phyloP scores from a whole-genome alignment of 1,284 basidiomycete species.

The Moesziomyces sp. region DNA sequence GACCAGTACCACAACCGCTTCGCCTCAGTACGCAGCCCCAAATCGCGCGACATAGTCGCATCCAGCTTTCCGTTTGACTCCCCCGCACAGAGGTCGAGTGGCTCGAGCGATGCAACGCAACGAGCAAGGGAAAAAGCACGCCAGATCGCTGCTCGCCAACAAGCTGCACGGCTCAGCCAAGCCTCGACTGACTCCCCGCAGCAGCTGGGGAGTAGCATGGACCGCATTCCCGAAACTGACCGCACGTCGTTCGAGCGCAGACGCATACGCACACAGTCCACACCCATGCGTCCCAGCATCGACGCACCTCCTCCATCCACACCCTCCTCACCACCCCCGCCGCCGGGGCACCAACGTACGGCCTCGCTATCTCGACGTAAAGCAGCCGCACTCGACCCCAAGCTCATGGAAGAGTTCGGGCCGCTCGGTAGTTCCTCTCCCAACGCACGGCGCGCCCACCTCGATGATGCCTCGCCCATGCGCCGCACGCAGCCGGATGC shows the following conservation, averaged over 20 bases:
- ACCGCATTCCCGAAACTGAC: constrained; percentile 9
- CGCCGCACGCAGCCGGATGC: constrained; percentile 37
- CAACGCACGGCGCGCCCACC: constrained; percentile 17
- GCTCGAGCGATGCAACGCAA: constrained; percentile 22
- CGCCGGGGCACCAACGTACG: constrained; percentile 25
- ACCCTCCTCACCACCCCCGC: neutral
- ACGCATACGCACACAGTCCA: constrained; percentile 39
- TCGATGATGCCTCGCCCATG: constrained; percentile 15
- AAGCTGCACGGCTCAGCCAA: neutral
- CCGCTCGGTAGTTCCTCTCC: constrained; percentile 47
- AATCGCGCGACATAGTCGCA: neutral
- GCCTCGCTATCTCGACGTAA: constrained; percentile 26
- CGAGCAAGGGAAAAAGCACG: constrained; percentile 37
- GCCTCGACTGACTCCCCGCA: constrained; percentile 5
- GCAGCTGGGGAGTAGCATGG: constrained; percentile 6
- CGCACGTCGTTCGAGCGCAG: constrained; percentile 13
- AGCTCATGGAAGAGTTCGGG: constrained; percentile 53
- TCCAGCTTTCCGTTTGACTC: constrained; percentile 15
- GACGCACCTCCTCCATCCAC: neutral
- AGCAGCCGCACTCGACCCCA: constrained; percentile 23
- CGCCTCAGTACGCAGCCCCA: constrained; percentile 6
- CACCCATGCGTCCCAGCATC: constrained; percentile 36
- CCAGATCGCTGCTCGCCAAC: constrained; percentile 24
- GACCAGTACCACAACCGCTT: constrained; percentile 47
- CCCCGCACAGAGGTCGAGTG: neutral